A percentile compares a stretch with the other conserved stretches of the same genome.
These are phyloP conservation scores for Dryas drummondii DNA, from an alignment of 306 rosid species.

Conservation along the genomic window DNA sequence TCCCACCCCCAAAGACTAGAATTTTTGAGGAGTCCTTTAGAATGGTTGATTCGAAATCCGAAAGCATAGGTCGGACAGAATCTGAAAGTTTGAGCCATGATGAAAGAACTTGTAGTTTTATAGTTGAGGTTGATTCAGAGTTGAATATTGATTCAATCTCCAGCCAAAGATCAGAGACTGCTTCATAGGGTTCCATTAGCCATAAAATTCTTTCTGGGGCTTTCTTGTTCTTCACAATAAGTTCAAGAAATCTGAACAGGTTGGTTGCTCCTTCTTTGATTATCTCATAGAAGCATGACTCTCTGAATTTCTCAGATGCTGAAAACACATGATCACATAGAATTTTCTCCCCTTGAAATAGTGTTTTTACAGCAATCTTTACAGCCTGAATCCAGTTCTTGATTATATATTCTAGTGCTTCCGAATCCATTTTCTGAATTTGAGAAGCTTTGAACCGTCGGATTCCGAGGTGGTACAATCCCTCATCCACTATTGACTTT, in stretches of 20 bases:
- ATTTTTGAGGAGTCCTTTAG: constrained; percentile 41
- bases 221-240: constrained; percentile 35
- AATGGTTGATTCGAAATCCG: constrained; percentile 34
- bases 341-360: constrained; percentile 43
- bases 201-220: constrained; percentile 38
- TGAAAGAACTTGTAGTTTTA: constrained; percentile 37
- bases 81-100: constrained; percentile 37
- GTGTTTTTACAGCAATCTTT: constrained; percentile 38
- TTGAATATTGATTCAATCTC: constrained; percentile 40
- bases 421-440: constrained; percentile 38
- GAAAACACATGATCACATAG: constrained; percentile 53
- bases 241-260: constrained; percentile 47
- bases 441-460: constrained; percentile 37
- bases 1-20: constrained; percentile 36
- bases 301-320: constrained; percentile 35
- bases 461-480: constrained; percentile 39
- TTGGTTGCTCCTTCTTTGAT: constrained; percentile 41
- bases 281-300: constrained; percentile 47
- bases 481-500: constrained; percentile 47
- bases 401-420: constrained; percentile 24
- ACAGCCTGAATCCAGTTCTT: constrained; percentile 40
- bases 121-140: constrained; percentile 34
- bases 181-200: constrained; percentile 40
- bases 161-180: constrained; percentile 39
- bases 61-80: constrained; percentile 33